Conservation (phyloP, 306 rosid genomes). For the Cucurbita maxima region DNA sequence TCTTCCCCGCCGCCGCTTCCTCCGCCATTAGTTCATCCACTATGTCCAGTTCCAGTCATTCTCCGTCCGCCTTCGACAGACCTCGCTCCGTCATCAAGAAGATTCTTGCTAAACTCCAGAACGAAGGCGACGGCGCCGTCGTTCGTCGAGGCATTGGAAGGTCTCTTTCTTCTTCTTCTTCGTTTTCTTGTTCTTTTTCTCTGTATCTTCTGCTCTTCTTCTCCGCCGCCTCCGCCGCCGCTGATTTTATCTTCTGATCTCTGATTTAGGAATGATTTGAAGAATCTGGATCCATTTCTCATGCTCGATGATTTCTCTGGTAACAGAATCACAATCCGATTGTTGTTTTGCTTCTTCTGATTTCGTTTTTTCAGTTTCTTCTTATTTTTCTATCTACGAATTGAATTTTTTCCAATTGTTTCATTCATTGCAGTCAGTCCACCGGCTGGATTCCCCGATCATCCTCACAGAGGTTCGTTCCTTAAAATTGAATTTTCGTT, state of each 20-base stretch:
- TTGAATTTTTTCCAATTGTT: background rate
- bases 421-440: constrained; percentile 26
- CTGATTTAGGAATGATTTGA: constrained; percentile 26
- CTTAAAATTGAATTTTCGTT: background rate
- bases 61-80: constrained; percentile 15
- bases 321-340: background rate
- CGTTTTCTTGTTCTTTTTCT: background rate
- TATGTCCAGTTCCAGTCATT: constrained; percentile 33
- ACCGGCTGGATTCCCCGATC: constrained; percentile 61
- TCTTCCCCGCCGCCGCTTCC: background rate
- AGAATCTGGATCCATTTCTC: constrained; percentile 45
- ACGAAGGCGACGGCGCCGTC: constrained; percentile 34
- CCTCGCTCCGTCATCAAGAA: constrained; percentile 56
- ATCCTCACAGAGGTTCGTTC: constrained; percentile 50
- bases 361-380: background rate
- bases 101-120: constrained; percentile 27
- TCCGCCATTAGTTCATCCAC: constrained; percentile 2
- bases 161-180: constrained; percentile 1
- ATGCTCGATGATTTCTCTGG: constrained; percentile 47
- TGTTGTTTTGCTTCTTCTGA: background rate
- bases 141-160: constrained; percentile 46
- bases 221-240: background rate
- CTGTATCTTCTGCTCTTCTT: background rate
- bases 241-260: background rate
- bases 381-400: too few relatives aligned